Evolutionary conservation across 805 yeast species (phyloP), one percentile per base, ranked within the genome.

Genomic region (Saturnispora quitensis): DNA sequence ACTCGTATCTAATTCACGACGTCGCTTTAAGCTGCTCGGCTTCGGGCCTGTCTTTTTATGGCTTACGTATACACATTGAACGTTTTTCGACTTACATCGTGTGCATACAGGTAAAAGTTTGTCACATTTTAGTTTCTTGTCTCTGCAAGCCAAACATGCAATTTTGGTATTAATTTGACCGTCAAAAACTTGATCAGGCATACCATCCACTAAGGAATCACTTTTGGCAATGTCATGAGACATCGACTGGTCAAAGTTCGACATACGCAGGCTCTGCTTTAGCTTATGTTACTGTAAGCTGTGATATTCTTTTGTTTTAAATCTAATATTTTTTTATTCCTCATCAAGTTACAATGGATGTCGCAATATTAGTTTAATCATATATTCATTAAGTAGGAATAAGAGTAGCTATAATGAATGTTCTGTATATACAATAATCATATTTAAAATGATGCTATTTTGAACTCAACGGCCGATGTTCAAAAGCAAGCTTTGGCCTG

Each of bases 391-490:
- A 45, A 27, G 13, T 13, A 24, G 12, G 18, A 33, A 45, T 31
- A 45, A 22, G 13, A 20, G 20, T 20, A 45, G n/a, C 13, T 34
- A 45, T 15, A 35, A 17, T 35, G 27, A 34, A 44, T 12, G 38
- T 4, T 44, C 31, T 44, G 18, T 44, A 44, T 31, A 44, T 18
- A 44, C 42, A 38, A 38, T 38, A 38, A 38, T 38, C 9, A 44
- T 44, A 25, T 13, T 25, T 15, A 35, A 5, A 6, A 24, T 15
- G 22, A 8, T 22, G 50, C 13, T 13, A 31, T 10, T 31, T 31
- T 12, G 5, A 10, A 31, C 15, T 63, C 68, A 82, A 68, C 88
- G 86, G 43, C 89, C 89, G 51, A 85, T 68, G 68, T 81, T 84
- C 62, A 85, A 73, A 53, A 85, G 70, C 56, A 85, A 72, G 49